Evolutionary conservation across 352 stramenopile genomes (phyloP), one percentile per base, ranked within the genome.

Genomic region (Phytophthora idaei): DNA sequence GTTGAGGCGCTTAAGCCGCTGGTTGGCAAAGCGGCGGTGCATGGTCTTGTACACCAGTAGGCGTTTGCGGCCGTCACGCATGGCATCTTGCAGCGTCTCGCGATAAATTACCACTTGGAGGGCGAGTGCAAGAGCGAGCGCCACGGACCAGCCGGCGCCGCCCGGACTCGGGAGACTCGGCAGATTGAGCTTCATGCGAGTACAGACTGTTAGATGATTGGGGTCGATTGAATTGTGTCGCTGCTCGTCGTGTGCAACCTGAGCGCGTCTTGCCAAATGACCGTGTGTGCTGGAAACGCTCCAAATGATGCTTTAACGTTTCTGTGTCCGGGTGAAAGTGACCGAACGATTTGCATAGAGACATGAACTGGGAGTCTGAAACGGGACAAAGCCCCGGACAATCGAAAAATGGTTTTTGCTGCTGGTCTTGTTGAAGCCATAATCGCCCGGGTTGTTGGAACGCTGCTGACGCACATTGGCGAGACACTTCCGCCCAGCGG

Each of bases 21-120:
- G 85, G 61, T 88, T 90, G 57, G 84, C 83, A 54, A 89, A 93
- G 44, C 85, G 85, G 21, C 85, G 85, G 45, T 85, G 82, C 81
- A 93, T 91, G 31, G 79, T 90, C 41, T 80, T 80, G 67, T 80
- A 87, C 62, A 93, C 81, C 50, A 90, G 61, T 59, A 90, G 48
- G 28, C 81, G 79, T 62, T 87, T 88, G 64, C 74, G 77, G 42
- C 72, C 69, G 32, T 74, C 60, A 47, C 54, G 70, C 56, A 87
- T 62, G n/a, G 71, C 57, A 42, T 83, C 73, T 31, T 73, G 49
- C 34, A 92, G 74, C 58, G 66, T 69, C 36, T 87, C 67, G 61
- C 76, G 83, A 72, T 88, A 87, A 27, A 90, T 32, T 21, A 87
- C 59, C 61, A 76, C 64, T 44, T 90, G 76, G 32, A 80, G 54